Evolutionary conservation across 441 rosid species (phyloP).

Genomic region (Arabidopsis hybrid): DNA sequence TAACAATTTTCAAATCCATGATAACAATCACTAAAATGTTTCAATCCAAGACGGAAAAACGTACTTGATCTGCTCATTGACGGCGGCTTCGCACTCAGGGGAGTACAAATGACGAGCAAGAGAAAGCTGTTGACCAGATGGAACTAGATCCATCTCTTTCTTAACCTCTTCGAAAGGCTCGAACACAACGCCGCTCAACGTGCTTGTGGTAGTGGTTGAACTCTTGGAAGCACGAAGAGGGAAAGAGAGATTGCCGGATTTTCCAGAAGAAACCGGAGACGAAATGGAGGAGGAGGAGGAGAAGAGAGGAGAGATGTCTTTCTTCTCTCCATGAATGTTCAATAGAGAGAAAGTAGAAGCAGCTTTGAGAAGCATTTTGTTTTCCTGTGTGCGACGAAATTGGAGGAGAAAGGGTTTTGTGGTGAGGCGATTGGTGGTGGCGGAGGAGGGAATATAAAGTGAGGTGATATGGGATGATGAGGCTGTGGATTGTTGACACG

Average conservation of each 20-base stretch:
- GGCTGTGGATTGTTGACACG: slow-evolving; percentile 35
- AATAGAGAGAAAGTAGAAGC: slow-evolving; percentile 53
- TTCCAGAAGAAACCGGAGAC: slow-evolving; percentile 28
- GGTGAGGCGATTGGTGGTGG: slow-evolving; percentile 20
- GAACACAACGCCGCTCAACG: slow-evolving; percentile 46
- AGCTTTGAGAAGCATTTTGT: slow-evolving; percentile 59
- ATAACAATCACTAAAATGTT: background rate
- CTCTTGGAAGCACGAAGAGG: slow-evolving; percentile 36
- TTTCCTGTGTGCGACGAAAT: background rate
- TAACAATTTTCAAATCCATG: background rate
- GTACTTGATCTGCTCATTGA: slow-evolving; percentile 64
- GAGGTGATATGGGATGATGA: slow-evolving; percentile 38
- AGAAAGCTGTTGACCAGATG: slow-evolving; percentile 46
- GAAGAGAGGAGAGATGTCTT: slow-evolving; percentile 39
- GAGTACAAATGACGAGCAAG: slow-evolving; percentile 57
- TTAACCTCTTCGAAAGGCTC: slow-evolving; percentile 61
- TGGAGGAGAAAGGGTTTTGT: slow-evolving; percentile 27
- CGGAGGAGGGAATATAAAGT: slow-evolving; percentile 30
- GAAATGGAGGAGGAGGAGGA: slow-evolving; percentile 8
- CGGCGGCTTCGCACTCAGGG: slow-evolving; percentile 56
- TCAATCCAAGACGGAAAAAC: background rate
- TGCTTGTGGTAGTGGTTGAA: slow-evolving; percentile 13
- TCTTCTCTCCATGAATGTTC: slow-evolving; percentile 47
- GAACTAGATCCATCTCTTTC: slow-evolving; percentile 58
- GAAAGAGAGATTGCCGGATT: slow-evolving; percentile 28